Conservation (phyloP, 2,329 filamentous ascomycete species). For the Hypoxylon sp. region DNA sequence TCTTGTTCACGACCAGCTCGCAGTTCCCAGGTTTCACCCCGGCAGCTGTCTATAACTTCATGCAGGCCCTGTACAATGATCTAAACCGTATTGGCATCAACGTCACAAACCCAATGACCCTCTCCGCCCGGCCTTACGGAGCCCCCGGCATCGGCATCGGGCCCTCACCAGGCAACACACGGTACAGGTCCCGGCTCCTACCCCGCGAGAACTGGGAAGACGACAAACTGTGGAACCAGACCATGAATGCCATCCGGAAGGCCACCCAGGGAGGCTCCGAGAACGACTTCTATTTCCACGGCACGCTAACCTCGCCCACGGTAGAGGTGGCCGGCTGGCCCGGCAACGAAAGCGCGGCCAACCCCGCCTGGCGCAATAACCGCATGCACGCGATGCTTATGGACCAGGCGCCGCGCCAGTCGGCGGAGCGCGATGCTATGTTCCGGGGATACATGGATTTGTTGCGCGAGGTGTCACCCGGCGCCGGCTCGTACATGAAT, state of each 20-base stretch:
- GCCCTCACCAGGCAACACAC: conserved; percentile 51
- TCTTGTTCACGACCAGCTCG: conserved; percentile 54
- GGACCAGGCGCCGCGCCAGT: conserved; percentile 49
- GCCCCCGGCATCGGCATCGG: conserved; percentile 48
- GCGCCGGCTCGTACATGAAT: conserved; percentile 64
- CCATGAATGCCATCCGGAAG: conserved; percentile 53
- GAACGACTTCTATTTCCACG: conserved; percentile 56
- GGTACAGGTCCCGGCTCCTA: conserved; percentile 55
- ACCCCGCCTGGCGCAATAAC: conserved; percentile 61
- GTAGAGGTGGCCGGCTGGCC: conserved; percentile 53
- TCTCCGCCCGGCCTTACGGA: conserved; percentile 51
- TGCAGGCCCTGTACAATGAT: conserved; percentile 55
- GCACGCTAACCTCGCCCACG: conserved; percentile 53
- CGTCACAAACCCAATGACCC: conserved; percentile 49
- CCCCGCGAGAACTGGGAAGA: conserved; percentile 53
- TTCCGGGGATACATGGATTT: conserved; percentile 49
- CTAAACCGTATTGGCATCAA: conserved; percentile 54
- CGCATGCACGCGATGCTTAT: conserved; percentile 56
- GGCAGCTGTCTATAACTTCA: conserved; percentile 47
- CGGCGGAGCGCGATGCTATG: conserved; percentile 46
- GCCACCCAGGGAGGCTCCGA: conserved; percentile 54
- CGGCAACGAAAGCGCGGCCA: conserved; percentile 55
- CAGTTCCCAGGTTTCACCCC: conserved; percentile 53
- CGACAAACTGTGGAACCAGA: conserved; percentile 47
- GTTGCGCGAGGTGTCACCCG: conserved; percentile 57